A percentile compares a stretch with the other conserved stretches of the same genome.
These are phyloP conservation scores for Paraphoma chrysanthemicola DNA, from an alignment of 2,329 filamentous ascomycete species.

Conservation along the genomic window DNA sequence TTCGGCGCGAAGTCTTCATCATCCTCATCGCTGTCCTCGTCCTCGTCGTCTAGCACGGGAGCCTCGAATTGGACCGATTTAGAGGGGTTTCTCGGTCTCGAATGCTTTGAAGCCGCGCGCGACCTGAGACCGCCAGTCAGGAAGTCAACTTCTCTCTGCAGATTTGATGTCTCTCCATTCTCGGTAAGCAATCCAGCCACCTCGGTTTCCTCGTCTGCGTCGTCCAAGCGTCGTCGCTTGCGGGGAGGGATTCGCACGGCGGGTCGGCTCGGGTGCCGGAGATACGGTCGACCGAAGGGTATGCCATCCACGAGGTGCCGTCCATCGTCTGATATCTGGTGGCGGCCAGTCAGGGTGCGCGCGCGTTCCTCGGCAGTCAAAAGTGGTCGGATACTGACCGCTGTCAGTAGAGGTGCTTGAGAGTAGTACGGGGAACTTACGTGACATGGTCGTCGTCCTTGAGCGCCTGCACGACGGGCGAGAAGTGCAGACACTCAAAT, in stretches of 20 bases:
- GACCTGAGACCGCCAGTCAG: neutral
- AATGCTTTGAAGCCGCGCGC: neutral
- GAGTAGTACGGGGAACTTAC: constrained; percentile 56
- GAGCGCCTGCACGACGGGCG: constrained; percentile 71
- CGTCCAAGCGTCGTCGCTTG: constrained; percentile 63
- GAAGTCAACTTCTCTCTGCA: neutral
- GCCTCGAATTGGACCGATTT: constrained; percentile 36
- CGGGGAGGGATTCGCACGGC: constrained; percentile 74
- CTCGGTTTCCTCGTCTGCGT: constrained; percentile 34
- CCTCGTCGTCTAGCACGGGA: constrained; percentile 13
- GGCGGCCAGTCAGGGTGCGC: constrained; percentile 75
- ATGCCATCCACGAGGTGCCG: constrained; percentile 85
- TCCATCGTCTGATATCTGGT: constrained; percentile 81
- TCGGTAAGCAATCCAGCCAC: constrained; percentile 18
- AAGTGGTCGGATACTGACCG: constrained; percentile 75
- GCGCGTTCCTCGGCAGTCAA: constrained; percentile 75
- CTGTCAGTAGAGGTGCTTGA: neutral
- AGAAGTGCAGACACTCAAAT: constrained; percentile 90
- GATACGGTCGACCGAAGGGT: constrained; percentile 77
- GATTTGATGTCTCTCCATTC: constrained; percentile 2
- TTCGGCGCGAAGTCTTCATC: constrained; percentile 38
- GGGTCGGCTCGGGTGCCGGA: constrained; percentile 69
- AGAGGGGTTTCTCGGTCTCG: neutral
- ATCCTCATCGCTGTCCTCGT: constrained; percentile 33
- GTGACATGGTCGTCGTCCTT: constrained; percentile 85